Conservation (phyloP, 495 filamentous ascomycete genomes). For the Penicillium bialowiezense region DNA sequence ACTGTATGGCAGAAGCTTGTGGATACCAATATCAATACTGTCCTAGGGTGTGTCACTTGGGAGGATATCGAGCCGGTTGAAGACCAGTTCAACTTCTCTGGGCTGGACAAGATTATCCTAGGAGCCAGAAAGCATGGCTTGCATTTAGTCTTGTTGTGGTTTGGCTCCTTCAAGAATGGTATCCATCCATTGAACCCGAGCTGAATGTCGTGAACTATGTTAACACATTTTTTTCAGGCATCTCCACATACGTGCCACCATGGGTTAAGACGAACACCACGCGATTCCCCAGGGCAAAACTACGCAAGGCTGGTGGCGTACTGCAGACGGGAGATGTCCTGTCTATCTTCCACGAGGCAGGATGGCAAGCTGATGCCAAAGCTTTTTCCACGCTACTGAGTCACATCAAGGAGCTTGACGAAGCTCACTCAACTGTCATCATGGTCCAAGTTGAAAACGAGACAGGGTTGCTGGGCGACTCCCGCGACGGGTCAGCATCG, state of each 20-base stretch:
- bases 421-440: constrained; percentile 39
- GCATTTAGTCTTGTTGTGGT: constrained; percentile 48
- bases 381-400: constrained; percentile 37
- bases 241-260: constrained; percentile 38
- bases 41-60: constrained; percentile 52
- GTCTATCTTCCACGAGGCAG: constrained; percentile 37
- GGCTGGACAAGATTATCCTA: constrained; percentile 41
- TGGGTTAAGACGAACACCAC: constrained; percentile 45
- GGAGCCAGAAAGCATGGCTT: constrained; percentile 39
- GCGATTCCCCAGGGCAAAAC: constrained; percentile 40
- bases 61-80: constrained; percentile 48
- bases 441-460: constrained; percentile 55
- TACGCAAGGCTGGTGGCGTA: constrained; percentile 26
- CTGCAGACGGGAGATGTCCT: constrained; percentile 30
- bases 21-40: constrained; percentile 43
- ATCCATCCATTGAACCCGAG: neutral
- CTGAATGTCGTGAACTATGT: neutral
- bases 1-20: constrained; percentile 42
- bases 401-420: constrained; percentile 41
- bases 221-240: constrained; percentile 6
- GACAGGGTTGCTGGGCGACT: constrained; percentile 43
- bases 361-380: constrained; percentile 29
- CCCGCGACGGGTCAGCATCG: constrained; percentile 35
- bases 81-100: constrained; percentile 41
- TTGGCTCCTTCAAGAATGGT: constrained; percentile 52